Evolutionary conservation across 2,329 filamentous ascomycete genomes (phyloP).

Genomic region (Claviceps spartinae): DNA sequence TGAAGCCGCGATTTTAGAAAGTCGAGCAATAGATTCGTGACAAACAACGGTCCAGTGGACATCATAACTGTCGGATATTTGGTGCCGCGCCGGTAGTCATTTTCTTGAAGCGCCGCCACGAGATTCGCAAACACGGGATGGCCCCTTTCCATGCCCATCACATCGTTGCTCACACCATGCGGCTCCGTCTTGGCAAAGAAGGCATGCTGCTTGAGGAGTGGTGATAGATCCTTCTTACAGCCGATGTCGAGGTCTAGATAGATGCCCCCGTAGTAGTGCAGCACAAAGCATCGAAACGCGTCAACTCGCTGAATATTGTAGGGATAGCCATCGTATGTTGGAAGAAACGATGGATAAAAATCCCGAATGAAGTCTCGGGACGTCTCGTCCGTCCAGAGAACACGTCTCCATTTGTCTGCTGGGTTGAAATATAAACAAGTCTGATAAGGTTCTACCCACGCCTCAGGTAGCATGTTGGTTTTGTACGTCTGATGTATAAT

Average conservation of each 20-base stretch:
- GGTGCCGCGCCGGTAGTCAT: not conserved
- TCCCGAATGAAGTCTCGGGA: slow-evolving; percentile 57
- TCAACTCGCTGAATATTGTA: slow-evolving; percentile 69
- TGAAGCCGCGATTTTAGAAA: not conserved
- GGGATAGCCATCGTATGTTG: slow-evolving; percentile 59
- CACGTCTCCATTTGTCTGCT: not conserved
- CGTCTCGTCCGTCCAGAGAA: slow-evolving; percentile 61
- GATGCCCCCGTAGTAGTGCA: slow-evolving; percentile 64
- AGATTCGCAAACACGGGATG: not conserved
- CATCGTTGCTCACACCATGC: slow-evolving; percentile 1
- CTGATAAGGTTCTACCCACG: not conserved
- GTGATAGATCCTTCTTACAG: not conserved
- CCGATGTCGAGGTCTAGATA: slow-evolving; percentile 60
- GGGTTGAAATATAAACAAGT: not conserved
- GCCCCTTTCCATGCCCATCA: not conserved
- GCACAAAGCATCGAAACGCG: slow-evolving; percentile 65
- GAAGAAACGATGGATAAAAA: slow-evolving; percentile 66
- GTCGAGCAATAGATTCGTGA: not conserved
- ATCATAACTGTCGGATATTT: slow-evolving; percentile 4
- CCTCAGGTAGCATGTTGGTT: not conserved
- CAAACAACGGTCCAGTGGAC: slow-evolving; percentile 1
- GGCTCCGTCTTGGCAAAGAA: slow-evolving; percentile 1
- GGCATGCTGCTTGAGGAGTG: not conserved
- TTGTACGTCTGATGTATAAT: slow-evolving; percentile 5
- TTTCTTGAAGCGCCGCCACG: not conserved